Percentiles rank a stretch among this genome's conserved stretches.
phyloP scores from a whole-genome alignment of 331 rosid species.

The Ulmus americana region DNA sequence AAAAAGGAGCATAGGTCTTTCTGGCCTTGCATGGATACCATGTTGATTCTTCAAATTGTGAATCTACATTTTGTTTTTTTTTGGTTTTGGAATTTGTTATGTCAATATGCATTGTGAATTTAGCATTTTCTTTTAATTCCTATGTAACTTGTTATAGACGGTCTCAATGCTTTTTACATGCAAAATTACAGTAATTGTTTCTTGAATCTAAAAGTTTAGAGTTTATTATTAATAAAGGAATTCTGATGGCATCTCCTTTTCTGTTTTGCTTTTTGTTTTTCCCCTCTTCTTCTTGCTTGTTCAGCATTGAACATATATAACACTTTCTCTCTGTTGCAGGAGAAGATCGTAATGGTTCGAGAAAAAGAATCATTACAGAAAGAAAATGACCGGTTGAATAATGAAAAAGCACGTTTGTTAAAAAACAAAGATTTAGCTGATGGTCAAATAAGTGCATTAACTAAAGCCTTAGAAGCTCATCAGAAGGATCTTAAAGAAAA shows the following conservation, averaged over 20 bases:
- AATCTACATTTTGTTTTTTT: background rate
- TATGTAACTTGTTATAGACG: too few relatives aligned
- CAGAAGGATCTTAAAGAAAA: constrained; percentile 78
- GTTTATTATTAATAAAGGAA: background rate
- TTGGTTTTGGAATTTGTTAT: background rate
- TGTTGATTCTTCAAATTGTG: background rate
- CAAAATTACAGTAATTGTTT: background rate
- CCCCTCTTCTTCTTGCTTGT: background rate
- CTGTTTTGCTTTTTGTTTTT: background rate
- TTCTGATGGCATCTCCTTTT: constrained; percentile 7
- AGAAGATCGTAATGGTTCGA: constrained; percentile 59
- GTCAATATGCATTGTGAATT: background rate
- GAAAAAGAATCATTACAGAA: constrained; percentile 56
- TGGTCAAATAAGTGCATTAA: constrained; percentile 54
- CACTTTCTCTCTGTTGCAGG: constrained; percentile 43
- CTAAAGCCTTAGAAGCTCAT: constrained; percentile 69
- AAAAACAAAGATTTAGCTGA: constrained; percentile 67
- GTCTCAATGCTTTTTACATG: too few relatives aligned
- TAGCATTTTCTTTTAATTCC: background rate
- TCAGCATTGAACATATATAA: background rate
- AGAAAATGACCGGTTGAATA: constrained; percentile 48
- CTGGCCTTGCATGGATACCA: too few relatives aligned
- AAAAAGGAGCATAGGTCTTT: too few relatives aligned
- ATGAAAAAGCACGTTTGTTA: constrained; percentile 53
- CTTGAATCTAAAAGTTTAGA: background rate